Conservation (phyloP, 352 stramenopile species). For the Pythium folliculosum region DNA sequence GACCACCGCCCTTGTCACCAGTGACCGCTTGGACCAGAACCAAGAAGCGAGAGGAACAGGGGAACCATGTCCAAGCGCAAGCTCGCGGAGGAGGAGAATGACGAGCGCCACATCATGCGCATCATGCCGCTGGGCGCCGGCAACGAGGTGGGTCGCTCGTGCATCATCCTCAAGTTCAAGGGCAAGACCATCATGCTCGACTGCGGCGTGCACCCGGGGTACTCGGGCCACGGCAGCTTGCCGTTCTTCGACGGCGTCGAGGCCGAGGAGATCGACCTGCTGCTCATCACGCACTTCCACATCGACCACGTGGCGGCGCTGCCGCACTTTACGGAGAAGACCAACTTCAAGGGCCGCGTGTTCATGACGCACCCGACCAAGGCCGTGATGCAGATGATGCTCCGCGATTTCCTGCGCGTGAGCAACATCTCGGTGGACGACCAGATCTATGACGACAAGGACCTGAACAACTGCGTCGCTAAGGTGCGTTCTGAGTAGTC, state of each 20-base stretch:
- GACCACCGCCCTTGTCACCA: no score
- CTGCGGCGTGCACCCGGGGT: slow-evolving; percentile 90
- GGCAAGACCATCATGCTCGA: slow-evolving; percentile 98
- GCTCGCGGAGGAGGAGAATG: slow-evolving; percentile 67
- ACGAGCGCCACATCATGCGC: slow-evolving; percentile 90
- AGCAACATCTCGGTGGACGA: slow-evolving; percentile 94
- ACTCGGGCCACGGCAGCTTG: slow-evolving; percentile 96
- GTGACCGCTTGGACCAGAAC: background rate
- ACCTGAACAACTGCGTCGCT: slow-evolving; percentile 96
- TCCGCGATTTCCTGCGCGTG: slow-evolving; percentile 97
- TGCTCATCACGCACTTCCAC: slow-evolving; percentile 99
- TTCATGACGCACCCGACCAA: slow-evolving; percentile 99
- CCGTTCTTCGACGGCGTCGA: slow-evolving; percentile 99
- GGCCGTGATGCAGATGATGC: slow-evolving; percentile 97
- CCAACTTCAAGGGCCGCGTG: slow-evolving; percentile 96
- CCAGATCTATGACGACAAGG: slow-evolving; percentile 93
- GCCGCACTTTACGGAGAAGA: slow-evolving; percentile 99
- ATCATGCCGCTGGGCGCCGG: slow-evolving; percentile 96
- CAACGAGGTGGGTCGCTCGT: slow-evolving; percentile 99
- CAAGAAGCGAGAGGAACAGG: background rate
- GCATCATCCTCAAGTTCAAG: slow-evolving; percentile 99
- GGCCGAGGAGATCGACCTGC: slow-evolving; percentile 94
- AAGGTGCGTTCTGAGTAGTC: no score
- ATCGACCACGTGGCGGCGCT: slow-evolving; percentile 99
- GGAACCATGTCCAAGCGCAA: slow-evolving; percentile 70